Percentiles rank a stretch among this genome's conserved stretches.
Conservation (phyloP, 371 early-diverging fungal genomes). For the Mortierella sp. region DNA sequence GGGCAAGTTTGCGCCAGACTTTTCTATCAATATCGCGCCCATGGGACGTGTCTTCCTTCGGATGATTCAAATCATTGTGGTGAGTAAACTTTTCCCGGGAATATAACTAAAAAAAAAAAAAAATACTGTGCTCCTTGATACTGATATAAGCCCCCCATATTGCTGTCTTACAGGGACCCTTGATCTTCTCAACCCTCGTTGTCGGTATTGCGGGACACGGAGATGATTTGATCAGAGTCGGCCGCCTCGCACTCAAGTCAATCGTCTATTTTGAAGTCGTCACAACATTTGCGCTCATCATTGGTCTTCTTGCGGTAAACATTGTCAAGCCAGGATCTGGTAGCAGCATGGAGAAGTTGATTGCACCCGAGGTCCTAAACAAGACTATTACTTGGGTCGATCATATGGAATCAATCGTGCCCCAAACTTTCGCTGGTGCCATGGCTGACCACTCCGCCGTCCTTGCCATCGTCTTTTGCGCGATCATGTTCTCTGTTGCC, state of each 20-base stretch:
- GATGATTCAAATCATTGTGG: conserved; percentile 79
- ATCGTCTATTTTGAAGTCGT: conserved; percentile 78
- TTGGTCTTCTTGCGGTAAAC: conserved; percentile 80
- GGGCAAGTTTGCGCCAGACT: conserved; percentile 69
- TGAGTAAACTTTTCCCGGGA: conserved; percentile 24
- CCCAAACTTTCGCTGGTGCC: conserved; percentile 67
- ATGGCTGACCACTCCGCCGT: conserved; percentile 67
- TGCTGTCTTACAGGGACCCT: conserved; percentile 58
- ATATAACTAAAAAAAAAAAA: background rate
- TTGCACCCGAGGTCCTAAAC: conserved; percentile 39
- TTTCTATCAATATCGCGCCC: conserved; percentile 62
- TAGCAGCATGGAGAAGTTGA: conserved; percentile 53
- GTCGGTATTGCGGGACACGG: conserved; percentile 85
- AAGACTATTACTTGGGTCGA: conserved; percentile 66
- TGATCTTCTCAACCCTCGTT: conserved; percentile 80
- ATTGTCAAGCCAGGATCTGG: conserved; percentile 75
- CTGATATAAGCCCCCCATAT: too few relatives aligned
- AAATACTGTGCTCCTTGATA: background rate
- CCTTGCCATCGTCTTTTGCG: conserved; percentile 77
- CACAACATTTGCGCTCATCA: conserved; percentile 76
- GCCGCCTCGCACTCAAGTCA: conserved; percentile 76
- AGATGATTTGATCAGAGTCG: conserved; percentile 75
- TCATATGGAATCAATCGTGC: conserved; percentile 67
- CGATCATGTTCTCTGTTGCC: conserved; percentile 78
- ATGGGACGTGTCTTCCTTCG: conserved; percentile 71